A percentile compares a stretch with the other conserved stretches of the same genome.
These are phyloP conservation scores for Debaryomyces udenii DNA, from an alignment of 1,139 yeast genomes.

Conservation along the genomic window DNA sequence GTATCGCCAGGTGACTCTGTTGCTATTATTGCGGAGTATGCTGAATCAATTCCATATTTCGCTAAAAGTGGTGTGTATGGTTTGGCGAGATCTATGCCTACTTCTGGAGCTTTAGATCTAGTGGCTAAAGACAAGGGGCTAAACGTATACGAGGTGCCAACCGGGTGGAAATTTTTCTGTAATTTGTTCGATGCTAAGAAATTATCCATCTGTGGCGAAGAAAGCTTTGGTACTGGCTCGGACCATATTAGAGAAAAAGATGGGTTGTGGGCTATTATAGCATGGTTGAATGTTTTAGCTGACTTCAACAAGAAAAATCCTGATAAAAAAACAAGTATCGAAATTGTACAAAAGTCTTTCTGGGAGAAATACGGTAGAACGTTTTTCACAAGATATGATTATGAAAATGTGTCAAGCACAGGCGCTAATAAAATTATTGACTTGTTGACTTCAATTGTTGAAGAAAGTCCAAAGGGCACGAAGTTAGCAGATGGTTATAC, in stretches of 20 bases:
- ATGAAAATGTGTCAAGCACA: constrained; percentile 75
- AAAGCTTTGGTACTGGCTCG: constrained; percentile 97
- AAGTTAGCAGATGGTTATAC: constrained; percentile 49
- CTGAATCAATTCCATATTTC: constrained; percentile 87
- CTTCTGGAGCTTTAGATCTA: constrained; percentile 89
- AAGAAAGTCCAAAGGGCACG: constrained; percentile 43
- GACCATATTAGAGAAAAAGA: constrained; percentile 97
- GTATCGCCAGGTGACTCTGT: constrained; percentile 99
- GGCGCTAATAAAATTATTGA: constrained; percentile 75
- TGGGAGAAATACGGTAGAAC: constrained; percentile 96
- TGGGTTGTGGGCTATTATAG: constrained; percentile 96
- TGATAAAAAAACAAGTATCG: constrained; percentile 64
- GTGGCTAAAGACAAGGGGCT: constrained; percentile 83
- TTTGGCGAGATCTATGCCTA: constrained; percentile 98
- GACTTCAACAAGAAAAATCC: constrained; percentile 63
- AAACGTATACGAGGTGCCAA: constrained; percentile 90
- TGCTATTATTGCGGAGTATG: constrained; percentile 95
- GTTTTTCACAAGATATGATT: constrained; percentile 96
- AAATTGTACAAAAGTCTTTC: constrained; percentile 78
- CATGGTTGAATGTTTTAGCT: constrained; percentile 96
- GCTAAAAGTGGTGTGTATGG: constrained; percentile 85
- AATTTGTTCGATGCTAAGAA: constrained; percentile 91
- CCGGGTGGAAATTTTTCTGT: constrained; percentile 99
- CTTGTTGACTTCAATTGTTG: constrained; percentile 48
- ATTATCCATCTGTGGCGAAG: constrained; percentile 97